phyloP scores from a whole-genome alignment of 2,329 filamentous ascomycete species.

The Ascochyta lentis region DNA sequence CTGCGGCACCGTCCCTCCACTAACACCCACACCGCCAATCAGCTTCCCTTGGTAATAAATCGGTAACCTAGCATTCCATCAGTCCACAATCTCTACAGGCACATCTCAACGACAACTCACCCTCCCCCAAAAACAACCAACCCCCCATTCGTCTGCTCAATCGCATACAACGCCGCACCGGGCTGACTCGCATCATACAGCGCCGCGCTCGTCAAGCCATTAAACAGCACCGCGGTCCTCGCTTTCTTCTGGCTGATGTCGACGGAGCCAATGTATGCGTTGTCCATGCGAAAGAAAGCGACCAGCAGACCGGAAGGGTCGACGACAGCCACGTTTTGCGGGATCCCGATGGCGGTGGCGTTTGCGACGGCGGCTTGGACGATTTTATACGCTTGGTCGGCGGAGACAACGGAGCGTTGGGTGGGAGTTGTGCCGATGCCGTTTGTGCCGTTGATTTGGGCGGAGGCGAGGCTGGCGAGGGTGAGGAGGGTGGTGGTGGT shows the following conservation, averaged over 20 bases:
- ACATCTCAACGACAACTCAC: constrained; percentile 2
- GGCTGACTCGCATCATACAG: constrained; percentile 26
- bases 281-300: constrained; percentile 40
- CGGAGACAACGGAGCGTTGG: constrained; percentile 27
- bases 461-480: constrained; percentile 16
- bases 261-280: constrained; percentile 36
- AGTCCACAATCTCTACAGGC: background rate
- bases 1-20: constrained; percentile 36
- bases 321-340: constrained; percentile 40
- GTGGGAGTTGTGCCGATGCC: constrained; percentile 30
- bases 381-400: constrained; percentile 33
- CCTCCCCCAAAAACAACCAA: constrained; percentile 40
- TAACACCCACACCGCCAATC: constrained; percentile 40
- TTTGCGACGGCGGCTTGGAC: constrained; percentile 30
- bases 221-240: constrained; percentile 37
- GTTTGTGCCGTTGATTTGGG: constrained; percentile 31
- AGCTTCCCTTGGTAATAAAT: constrained; percentile 32
- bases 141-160: constrained; percentile 38
- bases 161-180: constrained; percentile 28
- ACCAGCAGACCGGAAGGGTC: constrained; percentile 38
- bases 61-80: constrained; percentile 25
- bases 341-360: constrained; percentile 30
- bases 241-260: constrained; percentile 41
- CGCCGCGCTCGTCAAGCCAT: constrained; percentile 26
- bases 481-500: constrained; percentile 11